Percentiles rank a stretch among this genome's conserved stretches.
These are phyloP conservation scores for Zygosaccharomyces pseudobailii DNA, from an alignment of 1,139 yeast genomes.

Conservation along the genomic window DNA sequence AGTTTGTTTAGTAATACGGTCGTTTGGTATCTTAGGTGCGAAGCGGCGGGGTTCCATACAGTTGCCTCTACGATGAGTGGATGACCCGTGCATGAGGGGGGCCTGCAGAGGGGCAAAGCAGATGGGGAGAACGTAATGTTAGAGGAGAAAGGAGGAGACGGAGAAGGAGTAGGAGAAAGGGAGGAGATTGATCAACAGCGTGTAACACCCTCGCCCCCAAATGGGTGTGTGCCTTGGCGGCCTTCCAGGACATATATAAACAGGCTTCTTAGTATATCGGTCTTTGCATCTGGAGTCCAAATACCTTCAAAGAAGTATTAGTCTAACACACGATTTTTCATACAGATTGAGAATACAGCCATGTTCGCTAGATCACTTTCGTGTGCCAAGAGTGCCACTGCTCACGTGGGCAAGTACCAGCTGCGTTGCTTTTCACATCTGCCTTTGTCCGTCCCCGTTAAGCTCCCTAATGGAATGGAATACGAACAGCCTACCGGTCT, in stretches of 20 bases:
- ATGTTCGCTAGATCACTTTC: slow-evolving; percentile 16
- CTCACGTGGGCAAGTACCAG: slow-evolving; percentile 16
- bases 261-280: not conserved
- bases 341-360: too few relatives aligned
- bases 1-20: not conserved
- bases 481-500: slow-evolving; percentile 49
- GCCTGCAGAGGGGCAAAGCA: not conserved
- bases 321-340: too few relatives aligned
- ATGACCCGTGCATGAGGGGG: not conserved
- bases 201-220: not conserved
- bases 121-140: not conserved
- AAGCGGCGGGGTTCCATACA: not conserved
- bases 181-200: not conserved
- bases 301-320: too few relatives aligned
- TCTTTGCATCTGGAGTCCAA: too few relatives aligned
- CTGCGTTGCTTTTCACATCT: slow-evolving; percentile 27
- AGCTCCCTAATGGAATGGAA: slow-evolving; percentile 48
- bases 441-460: slow-evolving; percentile 37
- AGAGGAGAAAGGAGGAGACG: not conserved
- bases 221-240: not conserved
- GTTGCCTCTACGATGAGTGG: not conserved
- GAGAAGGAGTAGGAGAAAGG: not conserved
- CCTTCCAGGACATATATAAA: not conserved
- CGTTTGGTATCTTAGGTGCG: not conserved
- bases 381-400: slow-evolving; percentile 12